Conservation (phyloP, 176 grass and related monocot species). For the Aegilops speltoides region DNA sequence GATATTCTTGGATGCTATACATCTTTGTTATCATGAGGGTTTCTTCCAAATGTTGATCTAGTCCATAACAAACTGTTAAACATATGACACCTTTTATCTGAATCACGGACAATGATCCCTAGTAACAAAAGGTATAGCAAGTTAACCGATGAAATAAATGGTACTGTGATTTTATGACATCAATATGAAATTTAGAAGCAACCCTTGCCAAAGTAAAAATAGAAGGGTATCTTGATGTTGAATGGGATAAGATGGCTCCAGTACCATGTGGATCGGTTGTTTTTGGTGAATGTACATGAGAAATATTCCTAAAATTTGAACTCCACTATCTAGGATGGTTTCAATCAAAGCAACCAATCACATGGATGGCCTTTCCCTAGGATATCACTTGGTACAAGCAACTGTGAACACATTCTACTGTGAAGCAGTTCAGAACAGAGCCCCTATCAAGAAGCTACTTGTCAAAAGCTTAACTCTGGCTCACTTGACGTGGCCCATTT, state of each 20-base stretch:
- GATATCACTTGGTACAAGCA: neutral
- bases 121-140: neutral
- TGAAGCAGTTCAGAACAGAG: neutral
- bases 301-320: neutral
- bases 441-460: conserved; percentile 8
- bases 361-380: neutral
- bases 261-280: neutral
- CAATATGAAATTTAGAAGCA: neutral
- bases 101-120: neutral
- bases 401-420: neutral
- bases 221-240: neutral
- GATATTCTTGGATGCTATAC: too few species aligned
- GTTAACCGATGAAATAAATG: neutral
- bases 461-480: conserved; percentile 12
- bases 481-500: neutral
- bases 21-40: too few species aligned
- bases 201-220: neutral
- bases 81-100: neutral
- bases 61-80: neutral
- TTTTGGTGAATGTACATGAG: neutral
- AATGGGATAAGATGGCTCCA: neutral
- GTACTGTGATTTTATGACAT: neutral
- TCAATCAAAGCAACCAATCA: neutral
- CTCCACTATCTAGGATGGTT: neutral
- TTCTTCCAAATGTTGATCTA: too few species aligned